Percentiles rank a stretch among this genome's conserved stretches.
These are phyloP conservation scores for Pecoramyces ruminantium DNA, from an alignment of 192 early-diverging fungal species.

Conservation along the genomic window DNA sequence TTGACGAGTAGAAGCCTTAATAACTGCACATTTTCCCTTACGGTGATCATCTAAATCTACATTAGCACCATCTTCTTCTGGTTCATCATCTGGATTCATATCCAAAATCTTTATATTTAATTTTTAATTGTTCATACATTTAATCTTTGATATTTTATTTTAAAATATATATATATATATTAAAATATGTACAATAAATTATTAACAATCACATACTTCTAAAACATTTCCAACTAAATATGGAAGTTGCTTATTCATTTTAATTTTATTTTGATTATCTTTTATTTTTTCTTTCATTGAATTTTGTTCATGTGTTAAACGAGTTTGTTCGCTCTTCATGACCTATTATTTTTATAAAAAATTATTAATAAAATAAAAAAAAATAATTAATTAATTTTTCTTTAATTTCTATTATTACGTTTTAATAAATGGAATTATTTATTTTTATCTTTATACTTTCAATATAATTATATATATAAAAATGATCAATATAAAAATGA, in stretches of 20 bases:
- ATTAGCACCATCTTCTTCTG: conserved; percentile 88
- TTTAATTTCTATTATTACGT: too few species aligned
- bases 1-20: conserved; percentile 88
- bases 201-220: conserved; percentile 38
- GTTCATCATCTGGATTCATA: conserved; percentile 71
- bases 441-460: too few species aligned
- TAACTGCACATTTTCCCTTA: conserved; percentile 92
- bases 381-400: too few species aligned
- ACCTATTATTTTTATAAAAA: conserved; percentile 19
- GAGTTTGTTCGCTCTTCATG: conserved; percentile 76
- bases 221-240: conserved; percentile 93
- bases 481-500: too few species aligned
- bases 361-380: too few species aligned
- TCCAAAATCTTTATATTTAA: conserved; percentile 44
- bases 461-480: too few species aligned
- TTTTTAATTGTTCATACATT: too few species aligned
- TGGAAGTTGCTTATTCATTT: conserved; percentile 91
- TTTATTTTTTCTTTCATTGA: conserved; percentile 83
- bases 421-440: too few species aligned
- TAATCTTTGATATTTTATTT: too few species aligned
- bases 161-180: too few species aligned
- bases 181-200: too few species aligned
- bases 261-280: conserved; percentile 97
- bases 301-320: conserved; percentile 76
- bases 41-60: conserved; percentile 81